Conservation (phyloP, 2,329 filamentous ascomycete species). For the Fusarium liriodendri region DNA sequence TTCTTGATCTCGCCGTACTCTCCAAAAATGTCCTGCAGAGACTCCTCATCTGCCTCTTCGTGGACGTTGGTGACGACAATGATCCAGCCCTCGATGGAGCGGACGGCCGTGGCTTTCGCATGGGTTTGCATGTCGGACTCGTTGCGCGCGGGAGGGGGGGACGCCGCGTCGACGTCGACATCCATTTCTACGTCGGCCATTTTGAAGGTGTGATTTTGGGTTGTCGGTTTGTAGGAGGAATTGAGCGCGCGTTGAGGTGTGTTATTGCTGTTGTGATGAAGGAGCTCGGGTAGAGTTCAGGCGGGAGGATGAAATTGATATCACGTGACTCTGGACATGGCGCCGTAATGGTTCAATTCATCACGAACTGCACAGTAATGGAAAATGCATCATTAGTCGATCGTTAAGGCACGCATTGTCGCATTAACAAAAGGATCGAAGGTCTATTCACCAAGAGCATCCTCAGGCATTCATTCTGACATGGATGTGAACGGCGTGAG, state of each 20-base stretch:
- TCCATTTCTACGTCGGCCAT: conserved; percentile 72
- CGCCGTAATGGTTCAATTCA: background rate
- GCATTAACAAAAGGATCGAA: background rate
- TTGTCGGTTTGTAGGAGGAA: background rate
- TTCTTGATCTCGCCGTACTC: conserved; percentile 92
- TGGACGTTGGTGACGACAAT: conserved; percentile 88
- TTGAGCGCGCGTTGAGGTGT: background rate
- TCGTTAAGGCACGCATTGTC: background rate
- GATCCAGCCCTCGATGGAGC: conserved; percentile 92
- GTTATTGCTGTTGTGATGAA: background rate
- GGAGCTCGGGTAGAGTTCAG: conserved; percentile 5
- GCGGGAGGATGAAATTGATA: conserved; percentile 17
- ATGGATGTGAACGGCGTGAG: conserved; percentile 34
- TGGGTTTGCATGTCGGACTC: conserved; percentile 77
- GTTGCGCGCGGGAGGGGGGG: conserved; percentile 57
- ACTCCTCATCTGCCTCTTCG: conserved; percentile 87
- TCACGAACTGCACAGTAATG: background rate
- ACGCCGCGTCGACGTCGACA: conserved; percentile 58
- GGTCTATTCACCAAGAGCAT: background rate
- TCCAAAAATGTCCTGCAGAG: conserved; percentile 82
- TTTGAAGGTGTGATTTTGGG: background rate
- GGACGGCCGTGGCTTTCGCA: conserved; percentile 81
- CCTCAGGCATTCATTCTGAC: conserved; percentile 25
- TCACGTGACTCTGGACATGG: conserved; percentile 24
- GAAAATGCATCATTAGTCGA: background rate